These are phyloP conservation scores for Monilinia vaccinii-corymbosi DNA, from an alignment of 2,329 filamentous ascomycete genomes.

Conservation along the genomic window DNA sequence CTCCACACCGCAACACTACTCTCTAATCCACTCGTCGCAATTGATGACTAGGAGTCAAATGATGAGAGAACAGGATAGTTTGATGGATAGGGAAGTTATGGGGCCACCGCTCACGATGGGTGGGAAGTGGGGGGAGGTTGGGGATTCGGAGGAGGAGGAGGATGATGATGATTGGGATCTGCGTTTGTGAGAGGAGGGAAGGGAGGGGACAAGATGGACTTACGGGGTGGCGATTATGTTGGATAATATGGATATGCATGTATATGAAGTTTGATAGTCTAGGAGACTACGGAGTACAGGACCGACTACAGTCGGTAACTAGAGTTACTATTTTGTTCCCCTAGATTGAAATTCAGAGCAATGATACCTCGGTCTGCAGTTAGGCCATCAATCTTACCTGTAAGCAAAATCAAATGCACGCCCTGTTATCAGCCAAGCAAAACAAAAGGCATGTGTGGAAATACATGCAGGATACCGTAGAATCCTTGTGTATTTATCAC, in stretches of 20 bases:
- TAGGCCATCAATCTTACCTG: no score
- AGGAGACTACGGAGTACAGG: no score
- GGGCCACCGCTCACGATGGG: not conserved
- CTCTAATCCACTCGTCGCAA: not conserved
- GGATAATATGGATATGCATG: not conserved
- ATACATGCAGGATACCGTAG: no score
- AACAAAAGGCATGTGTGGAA: no score
- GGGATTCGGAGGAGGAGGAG: not conserved
- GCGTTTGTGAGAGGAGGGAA: not conserved
- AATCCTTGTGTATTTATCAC: no score
- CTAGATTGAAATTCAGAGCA: no score
- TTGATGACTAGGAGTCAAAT: constrained; percentile 2
- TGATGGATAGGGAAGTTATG: constrained; percentile 1
- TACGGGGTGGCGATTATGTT: not conserved
- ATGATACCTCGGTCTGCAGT: no score
- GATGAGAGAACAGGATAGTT: constrained; percentile 7
- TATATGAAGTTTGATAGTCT: not conserved
- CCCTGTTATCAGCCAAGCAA: no score
- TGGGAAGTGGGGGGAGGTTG: not conserved
- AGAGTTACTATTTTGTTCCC: no score
- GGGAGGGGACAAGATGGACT: no score
- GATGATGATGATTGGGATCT: not conserved
- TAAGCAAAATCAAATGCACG: not conserved
- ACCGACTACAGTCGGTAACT: no score
- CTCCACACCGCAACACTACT: not conserved